phyloP scores from a whole-genome alignment of 2,329 filamentous ascomycete species.

The Cordyceps militaris region DNA sequence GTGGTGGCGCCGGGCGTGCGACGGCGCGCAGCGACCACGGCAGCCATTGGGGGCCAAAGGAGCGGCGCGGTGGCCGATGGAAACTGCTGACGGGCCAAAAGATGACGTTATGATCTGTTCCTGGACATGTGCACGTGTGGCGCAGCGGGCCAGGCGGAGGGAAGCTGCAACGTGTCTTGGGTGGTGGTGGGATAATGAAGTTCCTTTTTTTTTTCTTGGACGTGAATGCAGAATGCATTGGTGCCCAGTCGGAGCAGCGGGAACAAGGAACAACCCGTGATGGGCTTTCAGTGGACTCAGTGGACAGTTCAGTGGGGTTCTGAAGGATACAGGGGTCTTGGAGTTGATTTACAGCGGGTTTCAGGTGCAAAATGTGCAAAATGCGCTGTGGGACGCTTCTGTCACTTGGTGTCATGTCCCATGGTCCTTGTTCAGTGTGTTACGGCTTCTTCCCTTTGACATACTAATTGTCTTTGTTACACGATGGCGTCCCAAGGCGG shows the following conservation, averaged over 20 bases:
- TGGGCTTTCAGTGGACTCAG: too few species aligned
- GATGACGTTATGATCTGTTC: neutral
- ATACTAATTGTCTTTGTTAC: too few species aligned
- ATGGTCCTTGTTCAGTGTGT: too few species aligned
- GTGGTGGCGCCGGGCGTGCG: neutral
- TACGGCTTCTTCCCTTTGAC: too few species aligned
- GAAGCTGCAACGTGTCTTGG: neutral
- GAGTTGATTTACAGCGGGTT: too few species aligned
- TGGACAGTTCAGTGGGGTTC: too few species aligned
- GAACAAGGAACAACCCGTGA: neutral
- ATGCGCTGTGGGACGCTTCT: too few species aligned
- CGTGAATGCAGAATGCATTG: too few species aligned
- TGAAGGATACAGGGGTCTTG: too few species aligned
- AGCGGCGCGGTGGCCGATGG: neutral
- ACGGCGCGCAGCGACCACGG: neutral
- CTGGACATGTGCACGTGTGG: neutral
- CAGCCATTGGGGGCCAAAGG: neutral
- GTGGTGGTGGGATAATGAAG: neutral
- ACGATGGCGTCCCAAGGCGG: too few species aligned
- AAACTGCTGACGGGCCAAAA: neutral
- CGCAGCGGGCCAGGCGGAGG: neutral
- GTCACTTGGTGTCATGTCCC: too few species aligned
- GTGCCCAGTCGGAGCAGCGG: conserved; percentile 1
- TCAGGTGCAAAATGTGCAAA: too few species aligned
- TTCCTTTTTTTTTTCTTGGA: neutral